A percentile compares a stretch with the other conserved stretches of the same genome.
Evolutionary conservation across 805 yeast species (phyloP).

Genomic region (Peterozyma toletana): DNA sequence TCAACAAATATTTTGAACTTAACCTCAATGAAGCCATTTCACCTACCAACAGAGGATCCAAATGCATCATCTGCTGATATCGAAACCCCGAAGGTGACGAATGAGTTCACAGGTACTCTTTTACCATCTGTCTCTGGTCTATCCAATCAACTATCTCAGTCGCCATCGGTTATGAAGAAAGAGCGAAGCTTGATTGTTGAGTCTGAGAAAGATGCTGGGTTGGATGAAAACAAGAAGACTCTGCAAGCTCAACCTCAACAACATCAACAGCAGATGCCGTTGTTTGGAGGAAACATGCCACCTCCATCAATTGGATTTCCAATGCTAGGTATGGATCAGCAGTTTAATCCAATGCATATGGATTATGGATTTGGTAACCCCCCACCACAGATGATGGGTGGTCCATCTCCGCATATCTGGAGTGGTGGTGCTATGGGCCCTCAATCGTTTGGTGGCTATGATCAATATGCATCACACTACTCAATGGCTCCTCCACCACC

Average conservation of each 20-base stretch:
- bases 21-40: background rate
- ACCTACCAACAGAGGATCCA: no score
- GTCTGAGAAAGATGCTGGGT: background rate
- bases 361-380: no score
- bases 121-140: background rate
- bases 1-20: background rate
- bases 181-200: background rate
- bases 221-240: background rate
- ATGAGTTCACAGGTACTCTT: conserved; percentile 6
- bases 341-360: background rate
- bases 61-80: no score
- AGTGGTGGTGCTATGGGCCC: background rate
- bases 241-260: background rate
- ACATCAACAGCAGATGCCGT: no score
- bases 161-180: background rate
- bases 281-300: no score
- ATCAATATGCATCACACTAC: background rate
- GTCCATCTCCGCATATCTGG: background rate
- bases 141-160: background rate
- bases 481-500: background rate
- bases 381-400: no score
- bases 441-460: background rate
- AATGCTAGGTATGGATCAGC: background rate
- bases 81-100: background rate
- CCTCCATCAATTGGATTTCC: background rate